These are phyloP conservation scores for Rhodamnia rubescens DNA, from an alignment of 345 rosid species.

Conservation along the genomic window DNA sequence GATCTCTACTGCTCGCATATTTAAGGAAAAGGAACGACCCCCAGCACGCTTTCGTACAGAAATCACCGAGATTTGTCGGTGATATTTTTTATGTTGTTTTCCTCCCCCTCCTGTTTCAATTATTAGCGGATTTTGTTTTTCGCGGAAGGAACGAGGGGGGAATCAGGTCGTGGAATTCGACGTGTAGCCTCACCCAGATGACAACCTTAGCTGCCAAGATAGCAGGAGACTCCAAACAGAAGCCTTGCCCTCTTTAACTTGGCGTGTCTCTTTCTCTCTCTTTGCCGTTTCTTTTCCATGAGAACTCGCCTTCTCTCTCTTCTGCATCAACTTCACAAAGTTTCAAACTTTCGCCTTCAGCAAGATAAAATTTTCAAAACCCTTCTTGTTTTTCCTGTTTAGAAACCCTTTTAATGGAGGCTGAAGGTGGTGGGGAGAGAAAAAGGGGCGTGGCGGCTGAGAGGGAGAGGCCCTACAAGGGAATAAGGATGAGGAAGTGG, in stretches of 20 bases:
- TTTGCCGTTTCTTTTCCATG: neutral
- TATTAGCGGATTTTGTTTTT: neutral
- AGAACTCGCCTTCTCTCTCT: neutral
- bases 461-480: slow-evolving; percentile 60
- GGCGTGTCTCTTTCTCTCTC: slow-evolving; percentile 1
- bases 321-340: slow-evolving; percentile 10
- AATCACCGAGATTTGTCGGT: slow-evolving; percentile 61
- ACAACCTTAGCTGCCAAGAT: neutral
- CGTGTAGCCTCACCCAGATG: slow-evolving; percentile 28
- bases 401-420: neutral
- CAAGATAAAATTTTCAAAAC: neutral
- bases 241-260: neutral
- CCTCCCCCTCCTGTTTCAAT: too few species aligned
- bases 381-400: neutral
- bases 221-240: neutral
- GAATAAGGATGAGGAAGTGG: slow-evolving; percentile 99
- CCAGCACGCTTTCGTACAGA: neutral
- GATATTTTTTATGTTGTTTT: slow-evolving; percentile 3
- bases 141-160: neutral
- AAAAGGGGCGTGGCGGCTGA: slow-evolving; percentile 7
- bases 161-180: neutral
- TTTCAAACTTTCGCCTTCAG: neutral
- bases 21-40: neutral
- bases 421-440: slow-evolving; percentile 2
- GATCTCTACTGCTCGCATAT: neutral